These are phyloP conservation scores for Diaporthe sp. DNA, from an alignment of 2,329 filamentous ascomycete species.

Conservation along the genomic window DNA sequence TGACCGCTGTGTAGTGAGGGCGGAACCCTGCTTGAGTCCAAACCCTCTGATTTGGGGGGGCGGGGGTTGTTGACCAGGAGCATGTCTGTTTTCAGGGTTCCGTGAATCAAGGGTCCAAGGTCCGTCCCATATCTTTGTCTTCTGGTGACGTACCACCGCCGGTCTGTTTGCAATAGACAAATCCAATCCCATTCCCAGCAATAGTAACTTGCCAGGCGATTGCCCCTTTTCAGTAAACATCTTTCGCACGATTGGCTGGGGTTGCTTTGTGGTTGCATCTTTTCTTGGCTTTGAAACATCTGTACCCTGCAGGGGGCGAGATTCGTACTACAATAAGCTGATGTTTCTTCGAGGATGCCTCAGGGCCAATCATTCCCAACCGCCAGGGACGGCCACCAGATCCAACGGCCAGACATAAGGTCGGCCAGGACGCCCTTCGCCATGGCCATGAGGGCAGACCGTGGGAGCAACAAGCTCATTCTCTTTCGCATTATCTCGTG, in stretches of 20 bases:
- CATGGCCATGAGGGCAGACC: neutral
- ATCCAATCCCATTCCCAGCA: too few relatives aligned
- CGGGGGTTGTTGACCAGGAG: too few relatives aligned
- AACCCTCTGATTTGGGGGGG: neutral
- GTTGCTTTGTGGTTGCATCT: neutral
- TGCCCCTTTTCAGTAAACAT: neutral
- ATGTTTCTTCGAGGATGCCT: neutral
- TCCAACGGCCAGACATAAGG: slow-evolving; percentile 14
- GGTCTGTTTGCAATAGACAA: neutral
- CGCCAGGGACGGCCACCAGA: neutral
- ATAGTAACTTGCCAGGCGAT: neutral
- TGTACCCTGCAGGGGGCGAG: neutral
- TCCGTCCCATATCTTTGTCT: neutral
- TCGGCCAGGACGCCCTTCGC: slow-evolving; percentile 16
- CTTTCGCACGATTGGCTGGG: neutral
- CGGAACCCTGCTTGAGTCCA: neutral
- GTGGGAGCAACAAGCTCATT: slow-evolving; percentile 13
- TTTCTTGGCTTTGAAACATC: slow-evolving; percentile 28
- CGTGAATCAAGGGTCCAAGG: neutral
- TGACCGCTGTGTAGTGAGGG: neutral
- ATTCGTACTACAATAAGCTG: neutral
- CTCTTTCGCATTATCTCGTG: neutral
- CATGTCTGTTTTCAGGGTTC: neutral
- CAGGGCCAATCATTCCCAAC: slow-evolving; percentile 27
- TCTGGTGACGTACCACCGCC: neutral